Evolutionary conservation across 345 rosid species (phyloP).

Genomic region (Murraya paniculata): DNA sequence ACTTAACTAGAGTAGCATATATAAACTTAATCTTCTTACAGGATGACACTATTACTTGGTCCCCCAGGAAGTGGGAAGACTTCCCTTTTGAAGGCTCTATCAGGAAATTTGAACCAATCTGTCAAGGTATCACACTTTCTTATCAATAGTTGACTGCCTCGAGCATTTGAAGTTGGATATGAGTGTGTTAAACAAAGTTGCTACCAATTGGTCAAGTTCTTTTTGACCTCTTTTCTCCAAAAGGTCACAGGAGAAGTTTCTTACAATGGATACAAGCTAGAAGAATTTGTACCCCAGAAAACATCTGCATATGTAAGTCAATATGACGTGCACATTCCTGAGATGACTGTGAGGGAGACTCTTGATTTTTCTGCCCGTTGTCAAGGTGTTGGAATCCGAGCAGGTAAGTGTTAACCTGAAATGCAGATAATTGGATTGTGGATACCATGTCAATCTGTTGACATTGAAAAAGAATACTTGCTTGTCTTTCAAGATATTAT

Average conservation of each 20-base stretch:
- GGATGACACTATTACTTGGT: constrained; percentile 29
- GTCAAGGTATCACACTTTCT: constrained; percentile 15
- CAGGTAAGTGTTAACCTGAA: constrained; percentile 5
- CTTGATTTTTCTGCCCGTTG: constrained; percentile 57
- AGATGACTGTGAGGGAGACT: constrained; percentile 67
- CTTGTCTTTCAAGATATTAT: constrained; percentile 10
- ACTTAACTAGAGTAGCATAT: no score
- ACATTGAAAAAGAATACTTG: no score
- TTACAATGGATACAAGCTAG: constrained; percentile 36
- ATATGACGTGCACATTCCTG: constrained; percentile 47
- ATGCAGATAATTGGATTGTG: neutral
- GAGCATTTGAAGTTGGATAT: no score
- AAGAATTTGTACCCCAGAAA: constrained; percentile 59
- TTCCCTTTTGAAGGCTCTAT: constrained; percentile 19
- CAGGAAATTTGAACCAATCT: constrained; percentile 21
- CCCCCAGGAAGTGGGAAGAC: constrained; percentile 34
- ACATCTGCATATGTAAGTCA: constrained; percentile 57
- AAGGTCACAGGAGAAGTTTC: constrained; percentile 30
- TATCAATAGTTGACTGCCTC: no score
- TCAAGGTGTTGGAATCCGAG: constrained; percentile 54
- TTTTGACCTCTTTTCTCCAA: neutral
- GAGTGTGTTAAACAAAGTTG: no score
- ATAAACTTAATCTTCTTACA: neutral
- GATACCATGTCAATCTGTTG: neutral
- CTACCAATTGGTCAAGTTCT: neutral